Evolutionary conservation across 495 filamentous ascomycete genomes (phyloP).

Genomic region (Aspergillus conjunctus): DNA sequence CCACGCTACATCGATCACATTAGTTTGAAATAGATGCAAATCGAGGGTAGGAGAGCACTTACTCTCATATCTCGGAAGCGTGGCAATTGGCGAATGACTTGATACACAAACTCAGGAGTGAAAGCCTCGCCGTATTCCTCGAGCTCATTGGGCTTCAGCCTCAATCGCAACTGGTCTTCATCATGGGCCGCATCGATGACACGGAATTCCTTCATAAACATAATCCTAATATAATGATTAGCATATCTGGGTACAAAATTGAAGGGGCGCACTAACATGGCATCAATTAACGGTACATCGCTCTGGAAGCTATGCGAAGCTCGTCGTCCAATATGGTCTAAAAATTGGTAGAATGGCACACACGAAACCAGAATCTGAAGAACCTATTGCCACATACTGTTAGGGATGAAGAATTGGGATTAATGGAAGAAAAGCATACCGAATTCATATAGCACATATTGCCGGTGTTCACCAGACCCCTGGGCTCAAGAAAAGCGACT

Average conservation of each 20-base stretch:
- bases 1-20: constrained; percentile 59
- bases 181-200: constrained; percentile 77
- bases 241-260: background rate
- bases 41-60: constrained; percentile 32
- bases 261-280: constrained; percentile 66
- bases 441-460: constrained; percentile 99
- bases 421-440: constrained; percentile 54
- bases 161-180: constrained; percentile 69
- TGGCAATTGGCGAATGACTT: constrained; percentile 81
- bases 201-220: constrained; percentile 94
- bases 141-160: constrained; percentile 77
- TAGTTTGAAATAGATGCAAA: background rate
- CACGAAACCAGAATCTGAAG: constrained; percentile 93
- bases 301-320: constrained; percentile 90
- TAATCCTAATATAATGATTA: constrained; percentile 60
- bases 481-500: constrained; percentile 84
- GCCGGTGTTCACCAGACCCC: constrained; percentile 92
- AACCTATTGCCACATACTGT: constrained; percentile 55
- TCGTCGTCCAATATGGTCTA: constrained; percentile 82
- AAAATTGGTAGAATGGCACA: constrained; percentile 89
- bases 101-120: constrained; percentile 92
- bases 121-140: constrained; percentile 92
- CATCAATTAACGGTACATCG: constrained; percentile 90
- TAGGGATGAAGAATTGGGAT: background rate
- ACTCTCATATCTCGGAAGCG: constrained; percentile 91